Percentiles rank a stretch among this genome's conserved stretches.
Conservation (phyloP, 2,329 filamentous ascomycete species). For the Ramularia endophylla region DNA sequence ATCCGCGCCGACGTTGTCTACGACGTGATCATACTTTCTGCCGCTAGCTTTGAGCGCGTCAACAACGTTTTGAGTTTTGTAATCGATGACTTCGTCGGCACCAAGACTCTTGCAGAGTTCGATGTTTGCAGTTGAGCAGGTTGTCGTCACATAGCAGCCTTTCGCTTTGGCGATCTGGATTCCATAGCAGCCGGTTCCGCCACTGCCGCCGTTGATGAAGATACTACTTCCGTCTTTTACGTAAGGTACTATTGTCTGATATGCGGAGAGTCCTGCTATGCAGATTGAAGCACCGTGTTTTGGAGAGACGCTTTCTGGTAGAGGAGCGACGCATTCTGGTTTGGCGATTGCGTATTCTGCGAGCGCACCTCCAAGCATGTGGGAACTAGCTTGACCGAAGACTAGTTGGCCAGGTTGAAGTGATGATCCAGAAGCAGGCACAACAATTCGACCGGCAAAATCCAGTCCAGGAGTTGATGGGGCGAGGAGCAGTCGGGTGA, state of each 20-base stretch:
- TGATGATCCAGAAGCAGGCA: slow-evolving; percentile 28
- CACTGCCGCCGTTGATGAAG: slow-evolving; percentile 61
- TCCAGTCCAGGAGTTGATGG: slow-evolving; percentile 48
- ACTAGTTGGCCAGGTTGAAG: slow-evolving; percentile 35
- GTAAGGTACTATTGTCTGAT: slow-evolving; percentile 32
- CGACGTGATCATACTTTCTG: slow-evolving; percentile 43
- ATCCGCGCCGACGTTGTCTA: slow-evolving; percentile 55
- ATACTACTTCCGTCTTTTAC: slow-evolving; percentile 43
- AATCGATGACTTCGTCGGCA: slow-evolving; percentile 59
- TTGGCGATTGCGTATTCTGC: slow-evolving; percentile 34
- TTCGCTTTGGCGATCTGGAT: slow-evolving; percentile 60
- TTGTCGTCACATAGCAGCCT: slow-evolving; percentile 54
- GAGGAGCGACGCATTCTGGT: slow-evolving; percentile 31
- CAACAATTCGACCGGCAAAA: slow-evolving; percentile 46
- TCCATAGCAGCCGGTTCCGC: slow-evolving; percentile 54
- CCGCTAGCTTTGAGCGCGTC: slow-evolving; percentile 44
- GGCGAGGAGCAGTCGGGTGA: slow-evolving; percentile 32
- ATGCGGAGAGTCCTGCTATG: slow-evolving; percentile 35
- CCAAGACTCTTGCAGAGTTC: slow-evolving; percentile 54
- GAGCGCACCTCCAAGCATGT: slow-evolving; percentile 30
- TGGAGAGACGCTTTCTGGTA: slow-evolving; percentile 41
- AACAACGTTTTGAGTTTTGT: slow-evolving; percentile 46
- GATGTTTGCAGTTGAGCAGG: slow-evolving; percentile 54
- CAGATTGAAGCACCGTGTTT: slow-evolving; percentile 31
- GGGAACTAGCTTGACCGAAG: slow-evolving; percentile 35